A percentile compares a stretch with the other conserved stretches of the same genome.
phyloP scores from a whole-genome alignment of 2,329 filamentous ascomycete genomes.

The Fusarium sp. region DNA sequence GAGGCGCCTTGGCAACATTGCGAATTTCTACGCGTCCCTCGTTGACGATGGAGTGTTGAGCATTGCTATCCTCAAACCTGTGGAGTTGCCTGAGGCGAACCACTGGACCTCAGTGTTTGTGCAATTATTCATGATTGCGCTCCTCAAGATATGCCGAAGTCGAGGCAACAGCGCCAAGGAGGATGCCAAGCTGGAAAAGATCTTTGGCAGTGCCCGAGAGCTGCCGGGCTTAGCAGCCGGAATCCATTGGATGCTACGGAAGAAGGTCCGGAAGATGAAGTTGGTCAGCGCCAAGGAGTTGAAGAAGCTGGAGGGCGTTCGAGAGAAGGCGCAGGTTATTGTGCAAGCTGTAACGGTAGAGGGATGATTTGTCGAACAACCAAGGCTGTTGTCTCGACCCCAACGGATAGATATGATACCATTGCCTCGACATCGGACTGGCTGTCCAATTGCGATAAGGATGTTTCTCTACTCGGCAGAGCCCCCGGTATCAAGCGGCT shows the following conservation, averaged over 20 bases:
- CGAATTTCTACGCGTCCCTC: constrained; percentile 65
- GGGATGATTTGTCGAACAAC: constrained; percentile 6
- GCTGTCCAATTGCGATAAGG: not conserved
- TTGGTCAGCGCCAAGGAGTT: constrained; percentile 62
- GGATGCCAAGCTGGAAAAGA: constrained; percentile 69
- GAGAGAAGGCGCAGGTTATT: constrained; percentile 48
- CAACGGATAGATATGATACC: constrained; percentile 1
- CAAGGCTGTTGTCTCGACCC: not conserved
- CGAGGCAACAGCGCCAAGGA: constrained; percentile 59
- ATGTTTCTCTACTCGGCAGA: constrained; percentile 10
- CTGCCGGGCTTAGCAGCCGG: constrained; percentile 77
- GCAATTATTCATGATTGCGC: constrained; percentile 81
- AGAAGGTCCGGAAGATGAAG: constrained; percentile 75
- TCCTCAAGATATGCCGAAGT: constrained; percentile 73
- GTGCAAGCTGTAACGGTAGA: constrained; percentile 41
- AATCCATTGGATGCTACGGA: constrained; percentile 83
- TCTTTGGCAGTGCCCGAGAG: constrained; percentile 74
- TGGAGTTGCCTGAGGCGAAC: constrained; percentile 84
- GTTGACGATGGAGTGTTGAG: constrained; percentile 59
- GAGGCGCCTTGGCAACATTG: constrained; percentile 63
- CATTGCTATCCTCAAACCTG: constrained; percentile 69
- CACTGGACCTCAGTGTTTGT: constrained; percentile 81
- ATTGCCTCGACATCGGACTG: not conserved
- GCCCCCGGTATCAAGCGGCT: constrained; percentile 14
- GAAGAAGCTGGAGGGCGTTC: constrained; percentile 54